Evolutionary conservation across 1,284 basidiomycete genomes (phyloP), one percentile per base, ranked within the genome.

Genomic region (Chondrostereum purpureum): DNA sequence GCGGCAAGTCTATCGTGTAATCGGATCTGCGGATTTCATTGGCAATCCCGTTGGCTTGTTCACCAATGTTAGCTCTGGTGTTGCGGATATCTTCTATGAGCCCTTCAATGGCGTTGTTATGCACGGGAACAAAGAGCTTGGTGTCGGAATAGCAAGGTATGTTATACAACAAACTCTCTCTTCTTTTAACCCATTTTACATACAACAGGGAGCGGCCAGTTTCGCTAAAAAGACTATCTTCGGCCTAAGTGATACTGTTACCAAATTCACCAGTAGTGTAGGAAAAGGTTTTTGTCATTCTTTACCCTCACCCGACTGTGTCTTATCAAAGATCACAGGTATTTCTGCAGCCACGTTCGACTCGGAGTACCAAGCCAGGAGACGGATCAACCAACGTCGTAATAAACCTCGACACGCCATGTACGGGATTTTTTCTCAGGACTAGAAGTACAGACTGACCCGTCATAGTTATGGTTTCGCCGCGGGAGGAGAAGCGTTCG

Each of bases 221-320:
- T 95, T 99, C 58, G 90, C 98, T 44, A 98, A 98, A 73, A 99
- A 99, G 72, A 98, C 95, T 0, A 90, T 98, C 10, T 99, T 98
- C 58, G 96, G 96, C 23, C 67, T 99, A 42, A 89, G 90, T 31
- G 94, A 99, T 62, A 95, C 90, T 60, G 77, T 99, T 63, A 95
- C 94, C 19, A 99, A 98, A 67, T 87, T 99, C 57, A 99, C 96
- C 0, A 91, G 93, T 50, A 95, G 91, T 61, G 84, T 99, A 53
- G 92, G 95, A 34, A 99, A 99, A 76, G 96, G 91, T 88, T 48
- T 21, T 18, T 14, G 33, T 43, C 8, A 5, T 23, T 16, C 17
- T 14, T 31, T 8, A 14, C 33, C n/a, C 5, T 19, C 22, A 33
- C 12, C 34, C 22, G 17, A 23, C 18, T 43, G 18, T 39, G 13